Percentiles rank a stretch among this genome's conserved stretches.
Evolutionary conservation across 2,329 filamentous ascomycete species (phyloP).

Genomic region (Ophiosphaerella korrae): DNA sequence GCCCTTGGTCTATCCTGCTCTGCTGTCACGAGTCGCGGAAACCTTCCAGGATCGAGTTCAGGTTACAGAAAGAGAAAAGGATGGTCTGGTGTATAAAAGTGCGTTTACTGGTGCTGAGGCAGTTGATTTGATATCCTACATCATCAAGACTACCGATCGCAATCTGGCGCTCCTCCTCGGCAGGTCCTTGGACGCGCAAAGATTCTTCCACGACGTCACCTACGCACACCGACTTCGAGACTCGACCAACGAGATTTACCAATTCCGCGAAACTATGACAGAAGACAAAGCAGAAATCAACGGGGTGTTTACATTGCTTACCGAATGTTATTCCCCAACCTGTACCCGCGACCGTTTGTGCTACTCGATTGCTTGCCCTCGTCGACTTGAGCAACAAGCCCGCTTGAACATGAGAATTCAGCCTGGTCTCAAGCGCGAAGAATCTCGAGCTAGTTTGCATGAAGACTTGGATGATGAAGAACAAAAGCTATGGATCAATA

Average conservation of each 20-base stretch:
- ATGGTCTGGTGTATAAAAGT: conserved; percentile 95
- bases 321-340: conserved; percentile 97
- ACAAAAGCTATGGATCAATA: conserved; percentile 99
- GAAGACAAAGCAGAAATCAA: conserved; percentile 87
- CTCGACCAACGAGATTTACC: conserved; percentile 92
- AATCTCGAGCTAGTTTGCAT: conserved; percentile 74
- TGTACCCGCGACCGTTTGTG: conserved; percentile 94
- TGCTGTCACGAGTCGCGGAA: conserved; percentile 90
- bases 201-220: conserved; percentile 98
- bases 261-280: conserved; percentile 91
- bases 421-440: conserved; percentile 77
- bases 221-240: conserved; percentile 96
- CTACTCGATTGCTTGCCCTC: conserved; percentile 96
- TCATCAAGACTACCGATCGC: conserved; percentile 94
- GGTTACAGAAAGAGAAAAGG: conserved; percentile 88
- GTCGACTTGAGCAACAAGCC: conserved; percentile 92
- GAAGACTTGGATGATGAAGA: conserved; percentile 91
- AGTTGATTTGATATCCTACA: conserved; percentile 92
- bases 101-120: conserved; percentile 95
- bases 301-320: conserved; percentile 93
- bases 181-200: conserved; percentile 91
- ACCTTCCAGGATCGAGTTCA: conserved; percentile 89
- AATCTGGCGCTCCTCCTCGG: conserved; percentile 91
- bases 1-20: conserved; percentile 89
- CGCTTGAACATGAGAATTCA: conserved; percentile 91